phyloP scores from a whole-genome alignment of 495 filamentous ascomycete species.

The Aspergillus affinis region DNA sequence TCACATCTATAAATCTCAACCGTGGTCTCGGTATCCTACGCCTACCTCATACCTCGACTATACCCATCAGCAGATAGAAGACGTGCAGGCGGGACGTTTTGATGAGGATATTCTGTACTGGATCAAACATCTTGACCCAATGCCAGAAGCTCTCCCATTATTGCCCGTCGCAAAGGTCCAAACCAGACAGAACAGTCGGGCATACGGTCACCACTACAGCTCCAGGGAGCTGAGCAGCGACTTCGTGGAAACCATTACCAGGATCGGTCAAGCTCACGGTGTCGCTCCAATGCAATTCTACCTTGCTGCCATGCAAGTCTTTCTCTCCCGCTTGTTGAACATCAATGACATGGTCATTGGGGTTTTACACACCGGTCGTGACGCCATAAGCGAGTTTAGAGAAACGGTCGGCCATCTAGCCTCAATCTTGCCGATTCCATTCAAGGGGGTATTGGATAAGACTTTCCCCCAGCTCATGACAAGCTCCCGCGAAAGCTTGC shows the following conservation, averaged over 20 bases:
- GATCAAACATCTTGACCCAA: constrained; percentile 1
- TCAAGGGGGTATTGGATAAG: background rate
- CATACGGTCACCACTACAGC: background rate
- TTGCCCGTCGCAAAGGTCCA: background rate
- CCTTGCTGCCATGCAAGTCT: constrained; percentile 1
- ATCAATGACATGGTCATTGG: constrained; percentile 2
- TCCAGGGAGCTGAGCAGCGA: background rate
- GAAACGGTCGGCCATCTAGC: constrained; percentile 12
- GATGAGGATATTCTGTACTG: background rate
- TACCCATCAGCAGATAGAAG: background rate
- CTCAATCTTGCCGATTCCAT: constrained; percentile 7
- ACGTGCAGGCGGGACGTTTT: background rate
- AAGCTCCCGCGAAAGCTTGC: background rate
- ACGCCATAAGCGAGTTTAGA: background rate
- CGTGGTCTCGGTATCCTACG: background rate
- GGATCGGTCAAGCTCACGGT: background rate
- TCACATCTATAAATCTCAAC: background rate
- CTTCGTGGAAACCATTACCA: background rate
- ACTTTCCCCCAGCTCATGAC: background rate
- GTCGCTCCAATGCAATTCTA: constrained; percentile 2
- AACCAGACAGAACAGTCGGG: background rate
- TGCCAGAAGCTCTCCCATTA: background rate
- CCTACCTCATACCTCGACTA: background rate
- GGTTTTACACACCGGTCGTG: background rate
- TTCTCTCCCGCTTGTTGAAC: background rate